Conservation (phyloP, 768 basidiomycete genomes). For the Coprinopsis cinerea region DNA sequence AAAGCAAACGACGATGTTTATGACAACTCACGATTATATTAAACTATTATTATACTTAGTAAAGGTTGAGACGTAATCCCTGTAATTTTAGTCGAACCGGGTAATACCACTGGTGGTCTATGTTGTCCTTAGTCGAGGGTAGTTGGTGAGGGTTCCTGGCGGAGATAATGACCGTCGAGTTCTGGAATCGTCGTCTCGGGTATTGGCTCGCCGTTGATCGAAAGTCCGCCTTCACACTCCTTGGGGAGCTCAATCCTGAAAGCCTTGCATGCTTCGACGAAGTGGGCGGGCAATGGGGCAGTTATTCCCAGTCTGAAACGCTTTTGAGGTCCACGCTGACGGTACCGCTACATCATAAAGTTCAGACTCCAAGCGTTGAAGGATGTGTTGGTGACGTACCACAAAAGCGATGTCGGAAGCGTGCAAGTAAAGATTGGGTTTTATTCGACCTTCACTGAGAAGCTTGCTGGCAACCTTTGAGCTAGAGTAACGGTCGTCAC, state of each 20-base stretch:
- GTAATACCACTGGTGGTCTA: background rate
- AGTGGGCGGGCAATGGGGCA: conserved; percentile 55
- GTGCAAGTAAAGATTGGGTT: conserved; percentile 52
- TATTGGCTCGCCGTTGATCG: conserved; percentile 31
- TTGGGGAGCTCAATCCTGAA: conserved; percentile 35
- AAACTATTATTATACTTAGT: too few species aligned
- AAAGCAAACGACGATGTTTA: background rate
- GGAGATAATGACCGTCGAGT: background rate
- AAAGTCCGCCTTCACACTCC: conserved; percentile 40
- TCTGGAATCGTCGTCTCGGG: conserved; percentile 2
- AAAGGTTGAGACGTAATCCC: too few species aligned
- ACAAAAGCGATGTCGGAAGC: conserved; percentile 51
- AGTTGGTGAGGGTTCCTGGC: background rate
- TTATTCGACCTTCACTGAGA: conserved; percentile 23
- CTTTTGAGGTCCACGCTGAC: conserved; percentile 35
- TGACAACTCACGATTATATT: background rate
- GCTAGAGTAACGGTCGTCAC: conserved; percentile 48
- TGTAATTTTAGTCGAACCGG: background rate
- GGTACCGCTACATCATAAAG: conserved; percentile 42
- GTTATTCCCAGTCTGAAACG: conserved; percentile 47
- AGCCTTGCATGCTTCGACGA: conserved; percentile 43
- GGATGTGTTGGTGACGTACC: conserved; percentile 29
- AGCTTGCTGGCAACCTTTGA: conserved; percentile 25
- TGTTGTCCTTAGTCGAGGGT: background rate
- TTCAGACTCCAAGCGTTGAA: conserved; percentile 1